These are phyloP conservation scores for Tetraselmis chui DNA, from an alignment of 139 green algal genomes.

Conservation along the genomic window DNA sequence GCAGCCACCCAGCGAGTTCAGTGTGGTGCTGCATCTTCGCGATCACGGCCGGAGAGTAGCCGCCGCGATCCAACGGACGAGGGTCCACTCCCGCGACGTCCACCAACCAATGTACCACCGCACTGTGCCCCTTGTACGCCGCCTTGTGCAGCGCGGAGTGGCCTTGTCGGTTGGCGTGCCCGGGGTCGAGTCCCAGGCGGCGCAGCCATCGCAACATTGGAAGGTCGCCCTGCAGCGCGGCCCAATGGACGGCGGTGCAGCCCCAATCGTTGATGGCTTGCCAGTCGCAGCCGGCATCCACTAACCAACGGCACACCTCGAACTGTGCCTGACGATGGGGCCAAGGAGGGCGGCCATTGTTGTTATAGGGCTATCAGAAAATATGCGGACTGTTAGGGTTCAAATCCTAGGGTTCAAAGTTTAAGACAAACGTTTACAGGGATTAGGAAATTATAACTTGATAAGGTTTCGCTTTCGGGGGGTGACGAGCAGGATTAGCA, in stretches of 20 bases:
- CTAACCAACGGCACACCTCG: constrained; percentile 14
- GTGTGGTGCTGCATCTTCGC: constrained; percentile 18
- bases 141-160: neutral
- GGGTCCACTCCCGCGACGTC: constrained; percentile 2
- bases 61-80: constrained; percentile 15
- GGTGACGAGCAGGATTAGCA: too few species aligned
- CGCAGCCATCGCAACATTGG: constrained; percentile 17
- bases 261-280: constrained; percentile 10
- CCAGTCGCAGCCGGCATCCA: constrained; percentile 2
- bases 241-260: constrained; percentile 30
- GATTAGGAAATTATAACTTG: too few species aligned
- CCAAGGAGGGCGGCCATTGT: too few species aligned
- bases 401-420: too few species aligned
- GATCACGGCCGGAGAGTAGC: constrained; percentile 23
- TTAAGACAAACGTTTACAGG: too few species aligned
- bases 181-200: neutral
- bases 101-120: neutral
- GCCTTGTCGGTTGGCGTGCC: neutral
- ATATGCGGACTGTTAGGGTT: too few species aligned
- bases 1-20: constrained; percentile 12
- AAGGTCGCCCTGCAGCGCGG: constrained; percentile 16
- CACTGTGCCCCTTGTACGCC: neutral
- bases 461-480: too few species aligned
- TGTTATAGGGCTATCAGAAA: too few species aligned
- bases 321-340: constrained; percentile 6